Evolutionary conservation across 371 early-diverging fungal species (phyloP).

Genomic region (Syncephalastrum sp.): DNA sequence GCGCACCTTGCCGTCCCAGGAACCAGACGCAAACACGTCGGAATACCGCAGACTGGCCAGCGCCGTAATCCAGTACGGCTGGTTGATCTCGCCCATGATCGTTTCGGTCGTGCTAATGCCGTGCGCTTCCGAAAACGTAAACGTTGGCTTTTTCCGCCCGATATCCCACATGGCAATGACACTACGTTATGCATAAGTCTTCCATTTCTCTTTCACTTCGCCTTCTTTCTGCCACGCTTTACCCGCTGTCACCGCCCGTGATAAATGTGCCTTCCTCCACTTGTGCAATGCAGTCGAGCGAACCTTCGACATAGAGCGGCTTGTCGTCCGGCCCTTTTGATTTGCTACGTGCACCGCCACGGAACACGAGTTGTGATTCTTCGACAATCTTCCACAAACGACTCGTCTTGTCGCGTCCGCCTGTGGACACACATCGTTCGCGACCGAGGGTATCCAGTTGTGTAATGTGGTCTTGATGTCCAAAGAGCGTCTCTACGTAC

Average conservation of each 20-base stretch:
- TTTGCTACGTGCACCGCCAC: constrained; percentile 73
- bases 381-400: constrained; percentile 95
- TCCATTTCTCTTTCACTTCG: no score
- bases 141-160: constrained; percentile 88
- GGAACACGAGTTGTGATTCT: constrained; percentile 90
- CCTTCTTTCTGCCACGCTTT: constrained; percentile 7
- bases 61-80: constrained; percentile 83
- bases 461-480: constrained; percentile 91
- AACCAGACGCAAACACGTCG: constrained; percentile 89
- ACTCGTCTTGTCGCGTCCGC: constrained; percentile 88
- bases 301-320: constrained; percentile 62
- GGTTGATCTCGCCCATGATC: constrained; percentile 33
- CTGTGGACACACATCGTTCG: constrained; percentile 92
- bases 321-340: constrained; percentile 23
- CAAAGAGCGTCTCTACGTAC: constrained; percentile 97
- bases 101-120: constrained; percentile 55
- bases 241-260: constrained; percentile 89
- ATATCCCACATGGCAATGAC: constrained; percentile 88
- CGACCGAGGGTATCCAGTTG: constrained; percentile 75
- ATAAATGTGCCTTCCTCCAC: constrained; percentile 90
- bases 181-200: constrained; percentile 5
- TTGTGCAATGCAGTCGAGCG: constrained; percentile 84
- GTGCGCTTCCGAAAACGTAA: constrained; percentile 75
- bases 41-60: constrained; percentile 81
- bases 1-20: constrained; percentile 87